Percentiles rank a stretch among this genome's conserved stretches.
phyloP scores from a whole-genome alignment of 1,284 basidiomycete species.

The Melampsora americana region DNA sequence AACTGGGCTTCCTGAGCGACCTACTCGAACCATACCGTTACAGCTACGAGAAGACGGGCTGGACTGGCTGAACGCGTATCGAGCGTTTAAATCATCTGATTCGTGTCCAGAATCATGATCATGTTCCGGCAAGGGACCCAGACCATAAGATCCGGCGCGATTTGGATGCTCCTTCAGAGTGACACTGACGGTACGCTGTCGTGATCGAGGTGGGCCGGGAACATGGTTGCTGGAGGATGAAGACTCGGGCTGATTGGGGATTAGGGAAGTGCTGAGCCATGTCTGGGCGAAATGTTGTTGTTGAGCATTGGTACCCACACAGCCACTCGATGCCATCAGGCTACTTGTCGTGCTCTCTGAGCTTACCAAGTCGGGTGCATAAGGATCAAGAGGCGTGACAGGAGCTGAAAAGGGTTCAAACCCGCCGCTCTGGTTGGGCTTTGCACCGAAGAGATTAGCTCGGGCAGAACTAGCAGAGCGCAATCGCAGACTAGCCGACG shows the following conservation, averaged over 20 bases:
- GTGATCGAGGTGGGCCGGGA: slow-evolving; percentile 7
- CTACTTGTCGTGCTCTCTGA: slow-evolving; percentile 7
- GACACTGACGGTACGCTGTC: slow-evolving; percentile 30
- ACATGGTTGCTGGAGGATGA: neutral
- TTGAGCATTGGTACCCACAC: neutral
- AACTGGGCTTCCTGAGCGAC: neutral
- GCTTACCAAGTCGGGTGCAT: neutral
- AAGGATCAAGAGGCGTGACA: neutral
- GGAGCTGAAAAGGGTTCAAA: slow-evolving; percentile 15
- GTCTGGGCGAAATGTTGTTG: neutral
- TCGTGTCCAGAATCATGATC: slow-evolving; percentile 27
- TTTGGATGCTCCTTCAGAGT: slow-evolving; percentile 30
- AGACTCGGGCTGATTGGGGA: neutral
- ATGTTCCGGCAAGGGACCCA: slow-evolving; percentile 23
- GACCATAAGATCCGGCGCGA: neutral
- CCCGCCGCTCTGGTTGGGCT: slow-evolving; percentile 15
- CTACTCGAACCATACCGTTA: slow-evolving; percentile 1
- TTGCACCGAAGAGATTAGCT: slow-evolving; percentile 38
- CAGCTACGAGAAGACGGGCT: slow-evolving; percentile 19
- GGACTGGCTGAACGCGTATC: neutral
- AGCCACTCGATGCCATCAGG: neutral
- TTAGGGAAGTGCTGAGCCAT: neutral
- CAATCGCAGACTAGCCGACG: neutral
- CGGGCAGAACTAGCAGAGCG: slow-evolving; percentile 30
- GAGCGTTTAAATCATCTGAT: neutral